Evolutionary conservation across 1,284 basidiomycete genomes (phyloP), one percentile per base, ranked within the genome.

Genomic region (Kalmanozyma brasiliensis): DNA sequence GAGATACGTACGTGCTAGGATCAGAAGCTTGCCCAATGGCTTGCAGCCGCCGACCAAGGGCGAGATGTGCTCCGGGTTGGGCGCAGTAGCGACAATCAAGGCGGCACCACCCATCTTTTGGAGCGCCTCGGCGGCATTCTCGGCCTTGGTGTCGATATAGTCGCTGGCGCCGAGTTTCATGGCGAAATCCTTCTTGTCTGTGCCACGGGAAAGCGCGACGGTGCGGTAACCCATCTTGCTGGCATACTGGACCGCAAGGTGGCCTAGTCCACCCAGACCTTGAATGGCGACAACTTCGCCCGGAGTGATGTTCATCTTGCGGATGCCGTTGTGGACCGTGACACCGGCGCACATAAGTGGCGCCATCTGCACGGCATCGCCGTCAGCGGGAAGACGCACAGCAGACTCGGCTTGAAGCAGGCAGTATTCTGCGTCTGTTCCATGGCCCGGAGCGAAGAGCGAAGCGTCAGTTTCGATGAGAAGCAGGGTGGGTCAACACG

Each of bases 291-390:
- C 83, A 13, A 83, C 66, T 48, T 83, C 80, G 10, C 78, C 79
- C 2, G 78, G 62, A 34, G 62, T 60, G 35, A 76, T 47, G 26
- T 66, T 58, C 70, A 83, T 81, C 66, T 82, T 72, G 26, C 84
- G 77, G 23, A 85, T 76, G 5, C 81, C 80, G 63, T 83, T 84
- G 73, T 72, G 81, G 23, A 79, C 77, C 5, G 83, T 81, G 14
- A 80, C 63, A 33, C 84, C 84, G 9, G 84, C 83, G 56, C 83
- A 85, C 52, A 84, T 73, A 4, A 85, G 68, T 14, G 84, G 84
- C 7, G 83, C 84, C 19, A 81, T 77, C 55, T 84, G 77, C n/a
- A 79, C 82, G 2, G 83, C 81, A 24, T 71, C 33, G 77, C 82
- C 29, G 59, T 70, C 8, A 82, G 84, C 35, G 83, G 68, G 42